Percentiles rank a stretch among this genome's conserved stretches.
Conservation (phyloP, 2,329 filamentous ascomycete genomes). For the Colletotrichum sp. region DNA sequence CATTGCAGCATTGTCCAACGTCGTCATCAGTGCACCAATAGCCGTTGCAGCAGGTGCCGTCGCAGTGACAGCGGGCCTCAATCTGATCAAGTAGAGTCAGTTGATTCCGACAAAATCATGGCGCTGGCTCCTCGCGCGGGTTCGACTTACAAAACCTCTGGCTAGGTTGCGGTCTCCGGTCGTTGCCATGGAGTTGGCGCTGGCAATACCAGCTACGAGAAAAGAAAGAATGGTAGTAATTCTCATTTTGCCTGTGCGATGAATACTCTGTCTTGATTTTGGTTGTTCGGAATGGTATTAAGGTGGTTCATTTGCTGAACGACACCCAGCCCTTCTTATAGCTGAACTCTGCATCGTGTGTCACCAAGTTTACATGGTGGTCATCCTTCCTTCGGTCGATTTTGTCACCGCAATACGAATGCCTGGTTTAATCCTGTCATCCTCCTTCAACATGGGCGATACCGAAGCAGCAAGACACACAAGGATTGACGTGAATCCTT, state of each 20-base stretch:
- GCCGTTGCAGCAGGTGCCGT: background rate
- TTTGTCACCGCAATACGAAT: background rate
- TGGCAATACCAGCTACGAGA: background rate
- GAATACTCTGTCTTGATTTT: background rate
- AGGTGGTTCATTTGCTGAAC: background rate
- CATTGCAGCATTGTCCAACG: background rate
- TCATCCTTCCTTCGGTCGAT: background rate
- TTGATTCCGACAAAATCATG: background rate
- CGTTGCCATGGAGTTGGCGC: background rate
- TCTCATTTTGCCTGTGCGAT: background rate
- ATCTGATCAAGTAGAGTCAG: background rate
- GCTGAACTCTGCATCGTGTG: background rate
- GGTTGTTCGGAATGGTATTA: background rate
- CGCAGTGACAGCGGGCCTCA: slow-evolving; percentile 1
- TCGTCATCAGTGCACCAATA: slow-evolving; percentile 3
- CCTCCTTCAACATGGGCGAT: background rate
- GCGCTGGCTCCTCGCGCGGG: background rate
- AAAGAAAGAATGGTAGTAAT: background rate
- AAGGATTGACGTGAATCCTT: background rate
- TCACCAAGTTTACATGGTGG: background rate
- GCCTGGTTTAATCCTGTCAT: background rate
- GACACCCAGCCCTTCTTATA: background rate
- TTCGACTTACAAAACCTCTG: background rate
- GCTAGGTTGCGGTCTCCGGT: background rate
- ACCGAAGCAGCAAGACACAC: background rate